These are phyloP conservation scores for Solanum raphanifolium DNA, from an alignment of 257 asterid species.

Conservation along the genomic window DNA sequence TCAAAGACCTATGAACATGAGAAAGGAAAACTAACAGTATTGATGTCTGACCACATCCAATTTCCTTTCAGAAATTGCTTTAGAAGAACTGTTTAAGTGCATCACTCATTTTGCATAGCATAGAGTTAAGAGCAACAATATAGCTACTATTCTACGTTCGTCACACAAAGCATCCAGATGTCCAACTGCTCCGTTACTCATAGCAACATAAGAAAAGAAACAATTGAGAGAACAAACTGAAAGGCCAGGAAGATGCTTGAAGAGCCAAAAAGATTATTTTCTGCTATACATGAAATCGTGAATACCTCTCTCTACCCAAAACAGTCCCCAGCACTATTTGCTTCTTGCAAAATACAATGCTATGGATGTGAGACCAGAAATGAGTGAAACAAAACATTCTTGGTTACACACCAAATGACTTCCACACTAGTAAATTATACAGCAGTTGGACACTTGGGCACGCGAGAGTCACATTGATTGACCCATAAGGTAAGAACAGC, in stretches of 20 bases:
- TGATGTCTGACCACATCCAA: not conserved
- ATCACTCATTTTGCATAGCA: not conserved
- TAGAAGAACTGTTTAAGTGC: not conserved
- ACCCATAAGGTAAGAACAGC: not conserved
- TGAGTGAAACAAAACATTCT: not conserved
- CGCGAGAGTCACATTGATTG: not conserved
- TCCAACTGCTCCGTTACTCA: not conserved
- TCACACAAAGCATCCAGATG: not conserved
- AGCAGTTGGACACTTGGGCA: not conserved
- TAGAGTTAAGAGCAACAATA: not conserved
- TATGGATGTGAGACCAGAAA: not conserved
- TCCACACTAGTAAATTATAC: not conserved
- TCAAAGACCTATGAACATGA: not conserved
- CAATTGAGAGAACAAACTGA: not conserved
- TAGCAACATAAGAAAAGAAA: not conserved
- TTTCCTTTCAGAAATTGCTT: not conserved
- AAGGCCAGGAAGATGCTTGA: not conserved
- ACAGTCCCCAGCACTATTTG: not conserved
- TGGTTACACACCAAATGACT: not conserved
- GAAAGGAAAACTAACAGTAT: not conserved
- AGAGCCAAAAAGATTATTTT: not conserved
- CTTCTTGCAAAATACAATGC: not conserved
- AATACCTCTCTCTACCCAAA: not conserved
- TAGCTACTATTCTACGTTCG: not conserved
- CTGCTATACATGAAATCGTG: not conserved